Conservation (phyloP, 2,329 filamentous ascomycete genomes). For the Metarhizium humberi region DNA sequence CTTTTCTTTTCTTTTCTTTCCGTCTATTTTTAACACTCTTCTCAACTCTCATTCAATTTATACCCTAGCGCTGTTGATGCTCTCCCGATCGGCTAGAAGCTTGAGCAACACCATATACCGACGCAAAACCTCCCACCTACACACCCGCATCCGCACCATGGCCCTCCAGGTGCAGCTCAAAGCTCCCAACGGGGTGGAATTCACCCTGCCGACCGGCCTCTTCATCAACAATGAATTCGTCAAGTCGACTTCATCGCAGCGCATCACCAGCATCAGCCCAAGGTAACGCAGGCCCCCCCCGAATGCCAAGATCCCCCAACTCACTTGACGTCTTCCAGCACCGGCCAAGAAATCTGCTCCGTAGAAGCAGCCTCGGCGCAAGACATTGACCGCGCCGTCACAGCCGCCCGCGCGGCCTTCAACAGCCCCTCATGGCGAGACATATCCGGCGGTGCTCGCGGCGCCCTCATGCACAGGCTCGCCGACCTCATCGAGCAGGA, state of each 20-base stretch:
- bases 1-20: no score
- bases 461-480: conserved; percentile 60
- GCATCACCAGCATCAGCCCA: conserved; percentile 51
- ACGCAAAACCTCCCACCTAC: no score
- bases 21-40: no score
- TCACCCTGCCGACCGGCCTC: conserved; percentile 57
- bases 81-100: neutral
- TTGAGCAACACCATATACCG: neutral
- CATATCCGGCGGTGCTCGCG: conserved; percentile 56
- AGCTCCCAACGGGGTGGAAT: conserved; percentile 53
- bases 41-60: no score
- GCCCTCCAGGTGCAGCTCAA: conserved; percentile 15
- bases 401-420: conserved; percentile 55
- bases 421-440: conserved; percentile 60
- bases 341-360: conserved; percentile 21
- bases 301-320: no score
- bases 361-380: conserved; percentile 20
- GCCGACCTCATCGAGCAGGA: conserved; percentile 61
- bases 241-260: conserved; percentile 44
- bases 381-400: conserved; percentile 24
- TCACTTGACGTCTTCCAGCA: conserved; percentile 13
- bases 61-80: no score
- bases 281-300: conserved; percentile 13
- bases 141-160: neutral
- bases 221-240: conserved; percentile 76